Percentiles rank a stretch among this genome's conserved stretches.
These are phyloP conservation scores for Linum trigynum DNA, from an alignment of 345 rosid species.

Conservation along the genomic window DNA sequence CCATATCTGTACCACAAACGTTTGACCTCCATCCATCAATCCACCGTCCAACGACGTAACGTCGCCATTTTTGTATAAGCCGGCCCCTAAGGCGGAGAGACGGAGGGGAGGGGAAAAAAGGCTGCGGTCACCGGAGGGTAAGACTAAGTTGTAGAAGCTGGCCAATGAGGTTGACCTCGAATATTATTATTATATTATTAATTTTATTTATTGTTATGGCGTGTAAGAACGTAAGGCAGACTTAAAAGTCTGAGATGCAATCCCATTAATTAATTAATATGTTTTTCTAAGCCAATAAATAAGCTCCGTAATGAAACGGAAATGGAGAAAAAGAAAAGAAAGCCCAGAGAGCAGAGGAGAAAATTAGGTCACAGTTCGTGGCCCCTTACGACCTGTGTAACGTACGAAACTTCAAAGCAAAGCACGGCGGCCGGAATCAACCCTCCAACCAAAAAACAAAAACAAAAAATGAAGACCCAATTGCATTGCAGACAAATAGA, in stretches of 20 bases:
- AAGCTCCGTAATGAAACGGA: too few species aligned
- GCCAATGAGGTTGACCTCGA: neutral
- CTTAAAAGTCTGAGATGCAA: too few species aligned
- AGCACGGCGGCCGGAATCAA: neutral
- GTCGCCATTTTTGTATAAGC: too few species aligned
- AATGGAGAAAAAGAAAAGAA: neutral
- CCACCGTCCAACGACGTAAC: too few species aligned
- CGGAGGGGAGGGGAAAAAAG: neutral
- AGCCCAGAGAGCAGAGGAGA: neutral
- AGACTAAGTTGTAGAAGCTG: neutral
- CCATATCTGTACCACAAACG: too few species aligned
- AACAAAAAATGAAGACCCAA: neutral
- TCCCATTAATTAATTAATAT: too few species aligned
- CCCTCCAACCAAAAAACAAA: too few species aligned
- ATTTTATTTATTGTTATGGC: too few species aligned
- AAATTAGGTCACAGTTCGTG: neutral
- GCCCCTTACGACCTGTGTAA: neutral
- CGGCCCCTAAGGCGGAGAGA: neutral
- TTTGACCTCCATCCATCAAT: too few species aligned
- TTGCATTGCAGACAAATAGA: neutral
- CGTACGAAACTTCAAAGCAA: conserved; percentile 1
- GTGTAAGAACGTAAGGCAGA: neutral
- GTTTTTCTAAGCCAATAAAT: too few species aligned
- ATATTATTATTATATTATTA: too few species aligned
- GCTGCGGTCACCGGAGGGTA: neutral